A percentile compares a stretch with the other conserved stretches of the same genome.
Evolutionary conservation across 257 asterid genomes (phyloP).

Genomic region (Thymus quinquecostatus): DNA sequence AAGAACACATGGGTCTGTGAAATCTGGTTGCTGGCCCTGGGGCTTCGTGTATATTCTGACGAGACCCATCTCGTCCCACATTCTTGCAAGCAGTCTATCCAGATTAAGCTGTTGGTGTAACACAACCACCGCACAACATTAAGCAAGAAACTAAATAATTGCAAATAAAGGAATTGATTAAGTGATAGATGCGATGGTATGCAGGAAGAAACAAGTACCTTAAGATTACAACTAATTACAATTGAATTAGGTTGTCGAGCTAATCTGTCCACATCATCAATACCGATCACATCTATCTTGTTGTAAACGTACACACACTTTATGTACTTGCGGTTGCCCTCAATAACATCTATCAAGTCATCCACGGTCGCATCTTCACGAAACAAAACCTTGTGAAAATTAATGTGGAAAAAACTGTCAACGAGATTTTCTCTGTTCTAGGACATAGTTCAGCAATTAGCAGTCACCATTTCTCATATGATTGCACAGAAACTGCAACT

Average conservation of each 20-base stretch:
- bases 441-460: conserved; percentile 20
- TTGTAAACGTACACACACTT: conserved; percentile 96
- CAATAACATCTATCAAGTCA: conserved; percentile 96
- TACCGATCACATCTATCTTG: conserved; percentile 97
- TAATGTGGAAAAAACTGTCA: conserved; percentile 27
- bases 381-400: conserved; percentile 66
- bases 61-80: conserved; percentile 96
- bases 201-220: conserved; percentile 46
- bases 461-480: conserved; percentile 6
- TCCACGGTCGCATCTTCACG: conserved; percentile 99
- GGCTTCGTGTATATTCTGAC: conserved; percentile 95
- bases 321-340: conserved; percentile 97
- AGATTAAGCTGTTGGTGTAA: conserved; percentile 70
- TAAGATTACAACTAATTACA: conserved; percentile 90
- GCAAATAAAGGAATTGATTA: neutral
- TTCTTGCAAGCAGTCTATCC: conserved; percentile 78
- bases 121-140: conserved; percentile 28
- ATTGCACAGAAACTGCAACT: neutral
- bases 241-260: conserved; percentile 91
- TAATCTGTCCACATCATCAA: conserved; percentile 95
- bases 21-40: conserved; percentile 99
- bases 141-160: conserved; percentile 22
- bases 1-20: conserved; percentile 93
- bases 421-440: conserved; percentile 4
- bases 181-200: conserved; percentile 1